Evolutionary conservation across 2,329 filamentous ascomycete genomes (phyloP), one percentile per base, ranked within the genome.

Genomic region (Colletotrichum brevisporum): DNA sequence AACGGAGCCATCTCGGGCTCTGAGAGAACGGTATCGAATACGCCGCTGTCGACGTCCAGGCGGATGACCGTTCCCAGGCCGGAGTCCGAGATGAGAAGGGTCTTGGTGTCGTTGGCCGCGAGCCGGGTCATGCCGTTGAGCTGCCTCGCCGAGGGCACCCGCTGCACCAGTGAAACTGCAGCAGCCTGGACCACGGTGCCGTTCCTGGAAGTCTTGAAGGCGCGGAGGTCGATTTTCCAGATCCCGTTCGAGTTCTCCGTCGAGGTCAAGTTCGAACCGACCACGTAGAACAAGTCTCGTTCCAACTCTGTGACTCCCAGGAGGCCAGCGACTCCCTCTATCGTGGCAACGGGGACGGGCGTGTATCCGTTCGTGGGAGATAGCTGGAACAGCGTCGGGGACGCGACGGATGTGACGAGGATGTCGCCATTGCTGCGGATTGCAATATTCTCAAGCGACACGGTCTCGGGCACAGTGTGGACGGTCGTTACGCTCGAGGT

Each of bases 101-200:
- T 69, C 26, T 72, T 57, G 2, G 63, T 56, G 26, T 65, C n/a
- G 1, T 57, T 31, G 0, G 67, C 71, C 10, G 50, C 39, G 3
- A 76, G 64, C 2, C 65, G 67, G 4, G 67, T 60, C 69, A 76
- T 70, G 62, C 75, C 75, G 47, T 76, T 76, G 6, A 75, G 60
- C 2, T 73, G 63, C 10, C 48, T 18, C 3, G 70, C 61, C 4
- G 72, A 47, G 0, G 72, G 69, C 4, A 74, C 26, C 1, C 43
- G 36, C 1, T 71, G 71, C 2, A 71, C 58, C 52, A 67, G 39
- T 18, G 64, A 63, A 47, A 67, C 36, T 8, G 47, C 45, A 6
- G 64, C 58, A 6, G 64, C 24, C 6, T 47, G 43, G 4, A 3
- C 9, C 6, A 45, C 36, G 12, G 43, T 67, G 3, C 64, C 51